A percentile compares a stretch with the other conserved stretches of the same genome.
These are phyloP conservation scores for Didymella sp. DNA, from an alignment of 2,329 filamentous ascomycete species.

Conservation along the genomic window DNA sequence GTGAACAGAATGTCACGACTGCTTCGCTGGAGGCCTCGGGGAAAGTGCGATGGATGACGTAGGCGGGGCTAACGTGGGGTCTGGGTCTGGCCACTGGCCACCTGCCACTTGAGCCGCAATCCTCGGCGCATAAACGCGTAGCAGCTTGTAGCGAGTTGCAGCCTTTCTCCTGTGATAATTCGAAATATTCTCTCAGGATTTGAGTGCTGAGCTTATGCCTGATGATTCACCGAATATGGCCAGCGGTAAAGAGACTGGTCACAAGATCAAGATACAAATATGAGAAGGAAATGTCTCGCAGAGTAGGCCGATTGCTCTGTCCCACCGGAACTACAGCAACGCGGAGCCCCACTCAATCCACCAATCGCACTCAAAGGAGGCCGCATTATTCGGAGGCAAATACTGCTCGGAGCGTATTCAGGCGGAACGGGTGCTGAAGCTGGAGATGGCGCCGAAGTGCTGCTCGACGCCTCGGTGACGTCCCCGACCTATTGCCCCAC, in stretches of 20 bases:
- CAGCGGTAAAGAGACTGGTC: not conserved
- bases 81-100: not conserved
- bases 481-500: slow-evolving; percentile 28
- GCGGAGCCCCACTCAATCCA: slow-evolving; percentile 1
- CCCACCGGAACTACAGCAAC: not conserved
- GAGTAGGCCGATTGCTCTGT: not conserved
- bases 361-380: slow-evolving; percentile 11
- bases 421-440: slow-evolving; percentile 11
- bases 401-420: not conserved
- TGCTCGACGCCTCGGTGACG: slow-evolving; percentile 28
- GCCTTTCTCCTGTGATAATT: not conserved
- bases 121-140: not conserved
- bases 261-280: no score
- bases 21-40: not conserved
- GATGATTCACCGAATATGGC: not conserved
- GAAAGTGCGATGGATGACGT: slow-evolving; percentile 18
- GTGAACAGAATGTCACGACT: slow-evolving; percentile 1
- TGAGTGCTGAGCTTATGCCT: no score
- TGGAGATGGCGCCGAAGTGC: slow-evolving; percentile 23
- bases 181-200: no score
- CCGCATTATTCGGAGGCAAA: slow-evolving; percentile 12
- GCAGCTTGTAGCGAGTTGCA: not conserved
- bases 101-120: slow-evolving; percentile 9
- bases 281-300: not conserved
- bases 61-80: not conserved